Conservation (phyloP, 768 basidiomycete genomes). For the Podaxis sp. region DNA sequence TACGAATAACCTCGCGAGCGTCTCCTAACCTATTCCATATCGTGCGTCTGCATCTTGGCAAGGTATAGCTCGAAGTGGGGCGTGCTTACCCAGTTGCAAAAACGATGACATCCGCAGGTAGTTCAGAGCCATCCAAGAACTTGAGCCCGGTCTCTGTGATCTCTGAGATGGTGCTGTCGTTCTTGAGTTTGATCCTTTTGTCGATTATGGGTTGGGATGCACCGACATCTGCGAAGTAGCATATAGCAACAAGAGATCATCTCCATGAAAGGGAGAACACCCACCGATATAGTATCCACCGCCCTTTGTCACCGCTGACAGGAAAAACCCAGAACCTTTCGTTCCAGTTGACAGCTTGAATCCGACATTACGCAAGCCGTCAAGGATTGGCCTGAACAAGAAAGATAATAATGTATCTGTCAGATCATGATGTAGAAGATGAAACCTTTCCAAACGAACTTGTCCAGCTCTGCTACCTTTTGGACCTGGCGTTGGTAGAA, state of each 20-base stretch:
- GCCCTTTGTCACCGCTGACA: constrained; percentile 28
- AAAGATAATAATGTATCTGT: background rate
- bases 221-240: constrained; percentile 44
- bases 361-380: constrained; percentile 40
- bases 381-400: constrained; percentile 29
- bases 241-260: background rate
- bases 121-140: constrained; percentile 46
- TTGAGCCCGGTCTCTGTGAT: constrained; percentile 44
- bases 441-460: constrained; percentile 21
- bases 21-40: constrained; percentile 41
- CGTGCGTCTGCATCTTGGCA: background rate
- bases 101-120: constrained; percentile 56
- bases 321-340: constrained; percentile 33
- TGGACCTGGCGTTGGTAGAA: constrained; percentile 21
- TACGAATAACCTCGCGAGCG: constrained; percentile 32
- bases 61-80: background rate
- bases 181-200: constrained; percentile 73
- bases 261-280: background rate
- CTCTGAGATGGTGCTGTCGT: constrained; percentile 44
- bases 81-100: constrained; percentile 54
- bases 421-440: background rate
- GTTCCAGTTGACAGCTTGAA: constrained; percentile 44
- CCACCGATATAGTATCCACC: constrained; percentile 40
- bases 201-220: constrained; percentile 60
- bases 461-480: constrained; percentile 33